A percentile compares a stretch with the other conserved stretches of the same genome.
Conservation (phyloP, 2,329 filamentous ascomycete genomes). For the Fusarium mundagurra region DNA sequence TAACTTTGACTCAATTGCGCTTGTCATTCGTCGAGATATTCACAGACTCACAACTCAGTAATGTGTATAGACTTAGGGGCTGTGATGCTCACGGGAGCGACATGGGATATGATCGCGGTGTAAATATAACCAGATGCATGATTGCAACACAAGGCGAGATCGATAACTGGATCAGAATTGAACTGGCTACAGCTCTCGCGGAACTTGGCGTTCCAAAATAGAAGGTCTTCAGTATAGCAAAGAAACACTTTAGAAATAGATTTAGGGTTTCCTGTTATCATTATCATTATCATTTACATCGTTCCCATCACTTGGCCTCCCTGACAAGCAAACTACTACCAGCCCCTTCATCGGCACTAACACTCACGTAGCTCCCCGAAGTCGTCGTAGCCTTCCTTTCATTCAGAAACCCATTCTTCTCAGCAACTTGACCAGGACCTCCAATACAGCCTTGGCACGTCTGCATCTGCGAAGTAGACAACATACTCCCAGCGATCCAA, state of each 20-base stretch:
- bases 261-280: neutral
- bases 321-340: accelerated
- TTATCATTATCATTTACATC: no score
- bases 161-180: neutral
- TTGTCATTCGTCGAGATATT: no score
- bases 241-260: neutral
- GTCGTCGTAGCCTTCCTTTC: neutral
- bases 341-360: neutral
- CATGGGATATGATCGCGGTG: no score
- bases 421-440: neutral
- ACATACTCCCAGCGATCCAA: neutral
- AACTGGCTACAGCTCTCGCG: neutral
- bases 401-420: neutral
- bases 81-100: no score
- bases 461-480: neutral
- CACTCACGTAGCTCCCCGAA: neutral
- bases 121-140: no score
- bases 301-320: neutral
- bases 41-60: no score
- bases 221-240: accelerated
- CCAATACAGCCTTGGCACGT: conserved; percentile 2
- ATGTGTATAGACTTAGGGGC: no score
- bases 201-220: neutral
- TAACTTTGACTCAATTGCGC: no score
- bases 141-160: neutral